Conservation (phyloP, 2,329 filamentous ascomycete species). For the Chrysoporthe austroafricana region DNA sequence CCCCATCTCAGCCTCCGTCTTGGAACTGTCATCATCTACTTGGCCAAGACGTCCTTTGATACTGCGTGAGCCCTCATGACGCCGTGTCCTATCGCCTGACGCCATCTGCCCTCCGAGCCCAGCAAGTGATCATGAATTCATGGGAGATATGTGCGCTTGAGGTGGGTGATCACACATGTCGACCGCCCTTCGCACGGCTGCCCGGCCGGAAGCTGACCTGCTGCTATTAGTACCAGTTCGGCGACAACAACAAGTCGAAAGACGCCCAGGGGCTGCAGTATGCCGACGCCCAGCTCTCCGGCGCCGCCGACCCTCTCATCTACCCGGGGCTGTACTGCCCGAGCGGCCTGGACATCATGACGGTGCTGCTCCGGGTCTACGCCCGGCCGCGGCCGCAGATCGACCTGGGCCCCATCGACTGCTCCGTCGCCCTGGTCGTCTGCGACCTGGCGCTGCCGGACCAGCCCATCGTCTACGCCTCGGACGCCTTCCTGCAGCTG, state of each 20-base stretch:
- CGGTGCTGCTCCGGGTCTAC: constrained; percentile 66
- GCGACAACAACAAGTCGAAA: constrained; percentile 8
- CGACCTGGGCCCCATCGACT: constrained; percentile 79
- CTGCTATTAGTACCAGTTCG: constrained; percentile 24
- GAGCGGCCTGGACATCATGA: constrained; percentile 60
- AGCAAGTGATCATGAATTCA: constrained; percentile 36
- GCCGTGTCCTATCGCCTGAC: background rate
- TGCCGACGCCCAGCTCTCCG: constrained; percentile 18
- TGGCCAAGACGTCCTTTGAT: background rate
- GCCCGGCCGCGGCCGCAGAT: constrained; percentile 74
- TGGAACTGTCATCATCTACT: background rate
- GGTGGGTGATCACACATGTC: constrained; percentile 35
- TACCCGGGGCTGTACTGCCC: constrained; percentile 60
- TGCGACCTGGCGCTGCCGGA: constrained; percentile 78
- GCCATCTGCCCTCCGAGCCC: background rate
- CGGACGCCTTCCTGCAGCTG: constrained; percentile 75
- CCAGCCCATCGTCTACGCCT: constrained; percentile 81
- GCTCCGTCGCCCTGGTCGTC: constrained; percentile 81
- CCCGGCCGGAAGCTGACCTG: background rate
- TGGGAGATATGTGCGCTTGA: constrained; percentile 43
- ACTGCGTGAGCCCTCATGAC: background rate
- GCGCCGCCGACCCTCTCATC: constrained; percentile 51
- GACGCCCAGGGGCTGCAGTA: constrained; percentile 25
- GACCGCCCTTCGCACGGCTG: background rate
- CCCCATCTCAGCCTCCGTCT: background rate